Conservation (phyloP, 306 rosid species). For the Sesbania bispinosa region DNA sequence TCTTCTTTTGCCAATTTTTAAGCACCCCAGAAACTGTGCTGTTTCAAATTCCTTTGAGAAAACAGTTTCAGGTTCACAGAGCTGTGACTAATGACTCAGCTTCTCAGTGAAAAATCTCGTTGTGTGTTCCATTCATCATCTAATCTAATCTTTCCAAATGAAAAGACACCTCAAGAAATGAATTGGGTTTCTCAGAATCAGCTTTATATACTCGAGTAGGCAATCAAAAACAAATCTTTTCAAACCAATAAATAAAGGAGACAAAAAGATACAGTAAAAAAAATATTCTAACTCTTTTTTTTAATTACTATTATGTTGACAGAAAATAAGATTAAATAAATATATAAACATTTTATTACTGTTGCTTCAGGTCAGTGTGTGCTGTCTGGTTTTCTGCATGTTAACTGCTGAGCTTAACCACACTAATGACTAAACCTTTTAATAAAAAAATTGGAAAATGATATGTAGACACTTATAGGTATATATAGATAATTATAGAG, state of each 20-base stretch:
- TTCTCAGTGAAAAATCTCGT: conserved; percentile 1
- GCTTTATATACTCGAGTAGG: conserved; percentile 14
- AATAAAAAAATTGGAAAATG: too few relatives aligned
- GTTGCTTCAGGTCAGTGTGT: conserved; percentile 14
- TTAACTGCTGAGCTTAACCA: conserved; percentile 23
- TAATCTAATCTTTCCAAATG: conserved; percentile 8
- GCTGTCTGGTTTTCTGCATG: conserved; percentile 54
- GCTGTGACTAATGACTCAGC: not conserved
- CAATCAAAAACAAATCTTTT: conserved; percentile 13
- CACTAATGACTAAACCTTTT: not conserved
- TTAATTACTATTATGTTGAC: not conserved
- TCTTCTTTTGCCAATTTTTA: not conserved
- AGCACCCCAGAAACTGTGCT: not conserved
- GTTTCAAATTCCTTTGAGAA: not conserved
- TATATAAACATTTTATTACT: not conserved
- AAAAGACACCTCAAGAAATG: conserved; percentile 13
- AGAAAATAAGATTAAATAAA: conserved; percentile 17
- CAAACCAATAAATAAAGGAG: conserved; percentile 17
- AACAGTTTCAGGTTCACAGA: not conserved
- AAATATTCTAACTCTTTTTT: not conserved
- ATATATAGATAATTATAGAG: too few relatives aligned
- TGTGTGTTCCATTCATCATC: conserved; percentile 8
- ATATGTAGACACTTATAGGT: too few relatives aligned
- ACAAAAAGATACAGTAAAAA: conserved; percentile 37
- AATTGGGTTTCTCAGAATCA: conserved; percentile 30